Conservation (phyloP, 805 yeast species). For the Komagataella phaffii region DNA sequence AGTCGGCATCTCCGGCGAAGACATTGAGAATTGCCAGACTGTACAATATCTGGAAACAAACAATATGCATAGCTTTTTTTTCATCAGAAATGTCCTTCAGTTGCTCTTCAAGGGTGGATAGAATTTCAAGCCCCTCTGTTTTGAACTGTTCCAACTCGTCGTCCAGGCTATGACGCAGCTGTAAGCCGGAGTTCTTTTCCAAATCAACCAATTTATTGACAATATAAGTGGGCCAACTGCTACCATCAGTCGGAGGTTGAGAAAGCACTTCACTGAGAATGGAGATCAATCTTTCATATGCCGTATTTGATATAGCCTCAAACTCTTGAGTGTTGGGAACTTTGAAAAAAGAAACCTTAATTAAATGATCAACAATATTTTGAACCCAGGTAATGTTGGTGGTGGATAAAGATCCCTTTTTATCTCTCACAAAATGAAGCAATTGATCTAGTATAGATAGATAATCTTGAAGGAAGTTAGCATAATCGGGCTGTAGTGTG, state of each 20-base stretch:
- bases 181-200: conserved; percentile 9
- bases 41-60: conserved; percentile 56
- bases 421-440: conserved; percentile 16
- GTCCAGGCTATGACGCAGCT: conserved; percentile 30
- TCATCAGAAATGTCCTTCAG: conserved; percentile 15
- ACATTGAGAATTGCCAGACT: conserved; percentile 70
- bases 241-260: conserved; percentile 25
- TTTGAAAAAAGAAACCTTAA: conserved; percentile 27
- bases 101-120: conserved; percentile 28
- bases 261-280: conserved; percentile 46
- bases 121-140: conserved; percentile 30
- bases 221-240: conserved; percentile 40
- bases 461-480: conserved; percentile 1
- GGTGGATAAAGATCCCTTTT: conserved; percentile 5
- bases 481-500: conserved; percentile 6
- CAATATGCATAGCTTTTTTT: conserved; percentile 20
- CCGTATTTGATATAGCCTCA: conserved; percentile 23
- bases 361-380: conserved; percentile 23
- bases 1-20: conserved; percentile 66
- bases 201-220: conserved; percentile 16
- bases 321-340: conserved; percentile 4
- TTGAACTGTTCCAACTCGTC: conserved; percentile 39
- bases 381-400: conserved; percentile 15
- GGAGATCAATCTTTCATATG: conserved; percentile 55
- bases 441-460: conserved; percentile 12